Conservation (phyloP, 306 rosid species). For the Sesbania bispinosa region DNA sequence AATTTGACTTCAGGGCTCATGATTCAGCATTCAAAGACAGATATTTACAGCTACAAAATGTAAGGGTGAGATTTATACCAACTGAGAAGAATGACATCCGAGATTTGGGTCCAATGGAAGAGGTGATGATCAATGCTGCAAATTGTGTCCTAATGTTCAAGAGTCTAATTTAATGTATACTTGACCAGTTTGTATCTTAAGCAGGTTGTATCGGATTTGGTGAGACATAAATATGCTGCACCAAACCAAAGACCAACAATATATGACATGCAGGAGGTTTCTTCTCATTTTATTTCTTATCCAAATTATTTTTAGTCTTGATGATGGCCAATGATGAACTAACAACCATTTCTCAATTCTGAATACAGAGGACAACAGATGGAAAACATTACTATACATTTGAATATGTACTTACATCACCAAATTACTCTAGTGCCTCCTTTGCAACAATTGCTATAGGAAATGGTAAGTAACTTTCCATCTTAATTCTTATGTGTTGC, state of each 20-base stretch:
- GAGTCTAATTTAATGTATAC: neutral
- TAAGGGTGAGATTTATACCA: constrained; percentile 92
- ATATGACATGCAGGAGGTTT: constrained; percentile 79
- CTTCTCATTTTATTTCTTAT: constrained; percentile 8
- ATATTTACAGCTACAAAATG: constrained; percentile 75
- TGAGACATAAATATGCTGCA: constrained; percentile 71
- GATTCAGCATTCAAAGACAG: constrained; percentile 96
- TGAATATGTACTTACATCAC: constrained; percentile 72
- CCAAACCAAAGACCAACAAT: constrained; percentile 78
- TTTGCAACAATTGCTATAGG: constrained; percentile 86
- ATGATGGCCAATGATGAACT: constrained; percentile 3
- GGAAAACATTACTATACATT: constrained; percentile 88
- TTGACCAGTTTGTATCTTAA: constrained; percentile 14
- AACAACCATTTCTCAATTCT: neutral
- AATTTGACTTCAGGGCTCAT: constrained; percentile 88
- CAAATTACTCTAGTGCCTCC: constrained; percentile 58
- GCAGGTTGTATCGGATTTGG: constrained; percentile 65
- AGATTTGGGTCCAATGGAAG: constrained; percentile 87
- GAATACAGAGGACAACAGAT: constrained; percentile 60
- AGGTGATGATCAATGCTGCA: constrained; percentile 46
- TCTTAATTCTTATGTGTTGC: neutral
- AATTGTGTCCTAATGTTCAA: neutral
- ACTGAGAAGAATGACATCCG: constrained; percentile 76
- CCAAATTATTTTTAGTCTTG: neutral
- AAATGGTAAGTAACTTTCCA: constrained; percentile 55